Evolutionary conservation across 2,329 filamentous ascomycete genomes (phyloP).

Genomic region (Xylaria sp.): DNA sequence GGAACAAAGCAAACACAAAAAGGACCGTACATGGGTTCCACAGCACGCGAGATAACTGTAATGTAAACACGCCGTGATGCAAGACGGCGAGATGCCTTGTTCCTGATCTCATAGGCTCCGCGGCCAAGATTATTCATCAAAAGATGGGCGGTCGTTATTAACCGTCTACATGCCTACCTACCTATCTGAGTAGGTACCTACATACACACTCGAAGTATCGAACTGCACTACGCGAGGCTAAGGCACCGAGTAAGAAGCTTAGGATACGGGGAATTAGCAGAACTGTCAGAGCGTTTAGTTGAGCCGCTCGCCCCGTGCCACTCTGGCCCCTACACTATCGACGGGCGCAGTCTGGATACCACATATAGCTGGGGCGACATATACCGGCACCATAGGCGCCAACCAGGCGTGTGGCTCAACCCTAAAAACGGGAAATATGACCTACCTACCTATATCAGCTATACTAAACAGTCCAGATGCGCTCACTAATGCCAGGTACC

Average conservation of each 20-base stretch:
- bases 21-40: slow-evolving; percentile 29
- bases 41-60: slow-evolving; percentile 23
- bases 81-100: neutral
- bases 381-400: slow-evolving; percentile 1
- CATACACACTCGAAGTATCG: neutral
- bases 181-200: neutral
- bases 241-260: slow-evolving; percentile 1
- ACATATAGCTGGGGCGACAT: slow-evolving; percentile 15
- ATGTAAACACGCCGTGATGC: slow-evolving; percentile 12
- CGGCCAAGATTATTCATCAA: slow-evolving; percentile 5
- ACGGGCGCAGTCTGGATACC: neutral
- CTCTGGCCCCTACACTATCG: slow-evolving; percentile 6
- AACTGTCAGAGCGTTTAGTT: neutral
- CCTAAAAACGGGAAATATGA: slow-evolving; percentile 4
- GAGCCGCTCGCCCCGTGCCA: slow-evolving; percentile 4
- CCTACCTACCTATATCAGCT: neutral
- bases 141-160: neutral
- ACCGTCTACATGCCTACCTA: neutral
- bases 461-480: neutral
- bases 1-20: slow-evolving; percentile 12
- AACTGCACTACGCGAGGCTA: neutral
- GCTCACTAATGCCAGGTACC: slow-evolving; percentile 8
- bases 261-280: neutral
- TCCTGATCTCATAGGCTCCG: neutral
- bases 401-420: slow-evolving; percentile 5